phyloP scores from a whole-genome alignment of 257 asterid genomes.

The Nicotiana tabacum region DNA sequence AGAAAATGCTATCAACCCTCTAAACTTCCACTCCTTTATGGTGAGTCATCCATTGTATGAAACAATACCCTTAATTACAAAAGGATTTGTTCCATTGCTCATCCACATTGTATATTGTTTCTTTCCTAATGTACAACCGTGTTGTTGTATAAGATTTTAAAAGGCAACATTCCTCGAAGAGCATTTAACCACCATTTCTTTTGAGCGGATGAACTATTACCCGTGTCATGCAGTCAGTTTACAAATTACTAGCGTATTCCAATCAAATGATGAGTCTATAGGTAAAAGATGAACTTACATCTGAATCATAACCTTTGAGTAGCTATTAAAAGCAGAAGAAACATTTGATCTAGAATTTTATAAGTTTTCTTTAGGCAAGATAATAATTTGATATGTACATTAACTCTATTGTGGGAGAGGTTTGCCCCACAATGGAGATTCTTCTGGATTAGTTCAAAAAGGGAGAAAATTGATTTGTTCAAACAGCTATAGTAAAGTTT shows the following conservation, averaged over 20 bases:
- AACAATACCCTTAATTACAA: not conserved
- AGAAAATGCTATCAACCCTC: constrained; percentile 1
- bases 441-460: not conserved
- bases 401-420: not conserved
- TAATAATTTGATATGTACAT: not conserved
- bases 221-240: not conserved
- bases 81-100: not conserved
- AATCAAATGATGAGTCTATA: not conserved
- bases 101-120: not conserved
- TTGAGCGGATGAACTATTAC: not conserved
- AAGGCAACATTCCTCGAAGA: not conserved
- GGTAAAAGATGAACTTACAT: constrained; percentile 8
- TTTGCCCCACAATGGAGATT: not conserved
- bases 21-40: not conserved
- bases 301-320: not conserved
- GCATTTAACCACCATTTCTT: not conserved
- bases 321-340: not conserved
- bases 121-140: constrained; percentile 7
- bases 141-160: not conserved
- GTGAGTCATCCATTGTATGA: not conserved
- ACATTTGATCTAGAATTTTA: not conserved
- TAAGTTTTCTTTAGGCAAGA: not conserved
- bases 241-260: not conserved
- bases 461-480: not conserved
- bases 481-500: not conserved